Evolutionary conservation across 176 grass and related monocot genomes (phyloP).

Genomic region (Musa acuminata): DNA sequence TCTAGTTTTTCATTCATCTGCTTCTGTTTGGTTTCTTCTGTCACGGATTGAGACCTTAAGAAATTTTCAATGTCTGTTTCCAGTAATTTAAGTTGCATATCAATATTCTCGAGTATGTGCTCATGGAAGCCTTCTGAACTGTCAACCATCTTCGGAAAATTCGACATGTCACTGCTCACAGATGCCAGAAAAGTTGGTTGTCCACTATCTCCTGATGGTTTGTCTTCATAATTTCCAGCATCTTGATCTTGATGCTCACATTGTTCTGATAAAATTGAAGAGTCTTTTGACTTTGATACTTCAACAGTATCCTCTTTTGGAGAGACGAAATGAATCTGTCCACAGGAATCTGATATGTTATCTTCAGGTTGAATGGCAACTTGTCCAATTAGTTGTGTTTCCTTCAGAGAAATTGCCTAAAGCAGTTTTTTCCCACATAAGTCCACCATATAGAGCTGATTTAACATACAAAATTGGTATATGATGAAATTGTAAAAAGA

Average conservation of each 20-base stretch:
- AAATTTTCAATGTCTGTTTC: slow-evolving; percentile 60
- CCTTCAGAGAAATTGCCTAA: slow-evolving; percentile 79
- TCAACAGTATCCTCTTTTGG: slow-evolving; percentile 30
- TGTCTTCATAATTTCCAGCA: slow-evolving; percentile 7
- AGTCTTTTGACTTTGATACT: slow-evolving; percentile 17
- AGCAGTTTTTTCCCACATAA: background rate
- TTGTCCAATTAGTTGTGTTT: slow-evolving; percentile 74
- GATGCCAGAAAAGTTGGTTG: slow-evolving; percentile 18
- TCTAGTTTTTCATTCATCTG: slow-evolving; percentile 26
- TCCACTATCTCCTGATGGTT: background rate
- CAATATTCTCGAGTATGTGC: slow-evolving; percentile 48
- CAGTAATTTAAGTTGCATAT: slow-evolving; percentile 45
- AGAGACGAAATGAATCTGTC: slow-evolving; percentile 18
- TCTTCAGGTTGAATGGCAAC: slow-evolving; percentile 30
- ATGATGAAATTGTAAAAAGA: background rate
- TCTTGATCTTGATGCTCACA: slow-evolving; percentile 12
- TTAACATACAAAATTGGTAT: background rate
- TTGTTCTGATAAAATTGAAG: slow-evolving; percentile 1
- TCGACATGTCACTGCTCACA: slow-evolving; percentile 14
- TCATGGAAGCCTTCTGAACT: slow-evolving; percentile 25
- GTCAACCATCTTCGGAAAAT: slow-evolving; percentile 11
- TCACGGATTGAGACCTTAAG: slow-evolving; percentile 27
- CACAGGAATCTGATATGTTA: slow-evolving; percentile 13
- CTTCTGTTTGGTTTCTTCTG: slow-evolving; percentile 25
- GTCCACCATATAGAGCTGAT: background rate